These are phyloP conservation scores for Oidiodendron maius DNA, from an alignment of 495 filamentous ascomycete species.

Conservation along the genomic window DNA sequence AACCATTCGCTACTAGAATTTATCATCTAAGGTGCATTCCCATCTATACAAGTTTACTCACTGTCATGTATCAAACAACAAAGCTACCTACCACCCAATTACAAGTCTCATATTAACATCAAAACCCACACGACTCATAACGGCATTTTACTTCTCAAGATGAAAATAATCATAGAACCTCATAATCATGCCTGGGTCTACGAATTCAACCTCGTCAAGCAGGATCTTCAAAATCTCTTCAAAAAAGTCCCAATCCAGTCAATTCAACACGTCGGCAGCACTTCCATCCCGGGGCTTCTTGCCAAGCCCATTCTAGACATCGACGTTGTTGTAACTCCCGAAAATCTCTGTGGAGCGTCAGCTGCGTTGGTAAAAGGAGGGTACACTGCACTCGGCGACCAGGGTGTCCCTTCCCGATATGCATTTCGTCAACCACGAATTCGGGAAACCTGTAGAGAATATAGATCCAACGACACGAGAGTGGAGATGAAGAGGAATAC, in stretches of 20 bases:
- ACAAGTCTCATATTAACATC: no score
- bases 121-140: no score
- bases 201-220: slow-evolving; percentile 5
- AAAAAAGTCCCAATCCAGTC: slow-evolving; percentile 1
- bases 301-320: slow-evolving; percentile 46
- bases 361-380: slow-evolving; percentile 4
- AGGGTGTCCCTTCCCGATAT: slow-evolving; percentile 10
- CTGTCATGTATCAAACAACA: no score
- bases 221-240: slow-evolving; percentile 2
- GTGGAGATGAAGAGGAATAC: slow-evolving; percentile 17
- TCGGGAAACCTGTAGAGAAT: neutral
- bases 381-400: slow-evolving; percentile 15
- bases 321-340: slow-evolving; percentile 33
- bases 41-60: no score
- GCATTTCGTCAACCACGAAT: slow-evolving; percentile 16
- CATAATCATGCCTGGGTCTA: slow-evolving; percentile 12
- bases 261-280: slow-evolving; percentile 40
- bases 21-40: no score
- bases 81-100: no score
- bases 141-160: slow-evolving; percentile 2
- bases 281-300: slow-evolving; percentile 40
- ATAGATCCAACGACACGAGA: neutral
- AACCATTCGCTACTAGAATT: no score
- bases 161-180: slow-evolving; percentile 17
- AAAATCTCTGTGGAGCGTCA: slow-evolving; percentile 1